phyloP scores from a whole-genome alignment of 116 monocot genomes.

The Iris pallida region DNA sequence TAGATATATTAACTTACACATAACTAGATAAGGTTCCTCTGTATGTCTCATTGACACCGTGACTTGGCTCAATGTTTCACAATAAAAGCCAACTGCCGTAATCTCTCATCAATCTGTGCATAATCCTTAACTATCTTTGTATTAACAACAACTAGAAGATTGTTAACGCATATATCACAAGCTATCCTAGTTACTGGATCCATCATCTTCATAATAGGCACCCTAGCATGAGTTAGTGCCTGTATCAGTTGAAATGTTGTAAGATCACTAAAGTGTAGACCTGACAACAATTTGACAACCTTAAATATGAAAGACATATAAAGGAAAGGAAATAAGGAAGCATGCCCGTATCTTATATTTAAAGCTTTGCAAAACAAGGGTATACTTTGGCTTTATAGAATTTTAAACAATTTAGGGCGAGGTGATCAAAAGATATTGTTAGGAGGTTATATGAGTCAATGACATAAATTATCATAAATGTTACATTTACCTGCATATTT shows the following conservation, averaged over 20 bases:
- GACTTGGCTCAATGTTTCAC: slow-evolving; percentile 96
- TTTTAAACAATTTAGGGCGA: too few relatives aligned
- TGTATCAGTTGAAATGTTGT: slow-evolving; percentile 20
- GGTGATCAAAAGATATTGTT: too few relatives aligned
- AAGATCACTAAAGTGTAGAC: not conserved
- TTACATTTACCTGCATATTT: too few relatives aligned
- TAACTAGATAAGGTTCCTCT: slow-evolving; percentile 97
- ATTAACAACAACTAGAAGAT: slow-evolving; percentile 88
- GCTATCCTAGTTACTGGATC: slow-evolving; percentile 80
- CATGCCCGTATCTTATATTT: too few relatives aligned
- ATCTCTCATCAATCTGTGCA: slow-evolving; percentile 76
- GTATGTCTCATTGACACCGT: slow-evolving; percentile 91
- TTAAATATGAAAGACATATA: too few relatives aligned
- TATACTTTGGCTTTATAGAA: too few relatives aligned
- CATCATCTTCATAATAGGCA: slow-evolving; percentile 95
- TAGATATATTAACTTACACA: slow-evolving; percentile 54
- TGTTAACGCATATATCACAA: slow-evolving; percentile 97
- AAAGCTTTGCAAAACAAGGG: too few relatives aligned
- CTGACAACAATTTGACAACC: too few relatives aligned
- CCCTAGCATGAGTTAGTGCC: slow-evolving; percentile 91
- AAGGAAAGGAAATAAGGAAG: too few relatives aligned
- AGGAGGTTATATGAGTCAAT: too few relatives aligned
- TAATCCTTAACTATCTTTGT: slow-evolving; percentile 94
- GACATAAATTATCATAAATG: too few relatives aligned
- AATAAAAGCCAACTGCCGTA: slow-evolving; percentile 81